Evolutionary conservation across 306 rosid genomes (phyloP).

Genomic region (Comarum palustre): DNA sequence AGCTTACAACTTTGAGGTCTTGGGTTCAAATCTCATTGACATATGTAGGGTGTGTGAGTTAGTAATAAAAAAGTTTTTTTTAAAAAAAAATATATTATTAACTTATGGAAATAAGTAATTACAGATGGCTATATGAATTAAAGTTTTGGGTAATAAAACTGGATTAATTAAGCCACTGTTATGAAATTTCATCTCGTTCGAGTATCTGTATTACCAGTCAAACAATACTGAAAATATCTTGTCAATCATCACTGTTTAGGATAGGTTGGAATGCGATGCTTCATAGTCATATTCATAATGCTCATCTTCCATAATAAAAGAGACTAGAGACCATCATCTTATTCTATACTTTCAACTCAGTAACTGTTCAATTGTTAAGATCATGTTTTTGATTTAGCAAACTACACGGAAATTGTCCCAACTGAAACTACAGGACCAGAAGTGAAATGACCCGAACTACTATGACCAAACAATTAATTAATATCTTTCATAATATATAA

Average conservation of each 20-base stretch:
- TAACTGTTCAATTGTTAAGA: not conserved
- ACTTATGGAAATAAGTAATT: not conserved
- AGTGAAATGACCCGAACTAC: not conserved
- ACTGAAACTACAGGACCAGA: not conserved
- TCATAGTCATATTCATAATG: not conserved
- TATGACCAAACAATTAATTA: not conserved
- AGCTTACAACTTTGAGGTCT: too few relatives aligned
- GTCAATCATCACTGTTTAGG: not conserved
- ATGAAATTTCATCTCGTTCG: not conserved
- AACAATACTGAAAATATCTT: not conserved
- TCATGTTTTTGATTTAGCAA: not conserved
- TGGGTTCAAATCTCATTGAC: too few relatives aligned
- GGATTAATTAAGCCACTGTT: not conserved
- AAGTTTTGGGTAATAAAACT: not conserved
- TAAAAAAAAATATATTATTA: too few relatives aligned
- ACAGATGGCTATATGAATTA: not conserved
- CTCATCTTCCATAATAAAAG: not conserved
- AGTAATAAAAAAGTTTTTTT: too few relatives aligned
- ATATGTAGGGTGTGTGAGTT: too few relatives aligned
- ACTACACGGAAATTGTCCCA: not conserved
- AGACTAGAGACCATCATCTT: not conserved
- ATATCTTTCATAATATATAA: not conserved
- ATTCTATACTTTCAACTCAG: not conserved
- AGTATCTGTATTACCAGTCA: slow-evolving; percentile 2
- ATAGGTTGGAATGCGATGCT: not conserved